These are phyloP conservation scores for Aureobasidium pullulans DNA, from an alignment of 2,329 filamentous ascomycete genomes.

Conservation along the genomic window DNA sequence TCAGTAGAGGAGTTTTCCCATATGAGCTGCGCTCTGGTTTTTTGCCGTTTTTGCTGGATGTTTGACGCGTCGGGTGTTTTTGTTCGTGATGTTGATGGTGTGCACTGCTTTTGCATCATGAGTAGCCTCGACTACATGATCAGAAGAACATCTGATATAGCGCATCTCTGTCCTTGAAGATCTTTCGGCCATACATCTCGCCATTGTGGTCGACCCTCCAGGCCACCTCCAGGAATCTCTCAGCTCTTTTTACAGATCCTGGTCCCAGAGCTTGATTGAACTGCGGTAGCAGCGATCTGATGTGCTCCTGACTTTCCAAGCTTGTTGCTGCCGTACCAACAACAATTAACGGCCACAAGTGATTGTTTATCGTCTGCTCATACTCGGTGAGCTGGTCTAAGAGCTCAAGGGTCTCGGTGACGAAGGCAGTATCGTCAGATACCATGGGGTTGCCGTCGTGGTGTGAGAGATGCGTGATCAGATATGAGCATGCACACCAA, in stretches of 20 bases:
- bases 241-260: not conserved
- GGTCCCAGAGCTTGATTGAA: not conserved
- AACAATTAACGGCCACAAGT: slow-evolving; percentile 4
- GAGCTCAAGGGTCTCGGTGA: not conserved
- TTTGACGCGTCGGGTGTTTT: too few species aligned
- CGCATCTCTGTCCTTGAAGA: not conserved
- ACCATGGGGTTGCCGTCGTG: not conserved
- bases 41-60: too few species aligned
- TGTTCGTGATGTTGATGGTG: too few species aligned
- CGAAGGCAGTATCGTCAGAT: not conserved
- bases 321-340: slow-evolving; percentile 1
- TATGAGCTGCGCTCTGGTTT: too few species aligned
- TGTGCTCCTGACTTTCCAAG: not conserved
- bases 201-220: not conserved
- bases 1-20: too few species aligned
- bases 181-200: not conserved
- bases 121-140: not conserved
- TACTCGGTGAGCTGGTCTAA: not conserved
- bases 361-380: not conserved
- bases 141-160: slow-evolving; percentile 7
- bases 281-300: not conserved
- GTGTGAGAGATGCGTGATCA: not conserved
- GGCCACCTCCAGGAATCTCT: not conserved
- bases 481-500: slow-evolving; percentile 10
- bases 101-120: not conserved